Base-by-base conservation (phyloP, 192 early-diverging fungal species). In the Coemansia sp. region DNA sequence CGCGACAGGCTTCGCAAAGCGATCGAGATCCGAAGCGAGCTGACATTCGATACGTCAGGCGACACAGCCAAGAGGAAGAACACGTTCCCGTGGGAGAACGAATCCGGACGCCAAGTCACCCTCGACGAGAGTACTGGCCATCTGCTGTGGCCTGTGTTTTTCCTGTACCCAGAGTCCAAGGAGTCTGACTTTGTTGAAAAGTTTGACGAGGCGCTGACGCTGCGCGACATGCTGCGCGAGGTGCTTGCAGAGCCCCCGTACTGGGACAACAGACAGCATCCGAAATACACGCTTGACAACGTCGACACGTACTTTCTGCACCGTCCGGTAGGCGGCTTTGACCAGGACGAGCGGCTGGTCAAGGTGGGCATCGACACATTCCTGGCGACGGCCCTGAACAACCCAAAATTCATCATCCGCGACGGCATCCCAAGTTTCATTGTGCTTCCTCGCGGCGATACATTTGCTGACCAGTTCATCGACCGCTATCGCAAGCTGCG, bases 81-180 rank as follows among this genome's bases (percentile, higher is more conserved):
- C 24, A 23, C 23, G 9, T 21, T 67, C 57, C 45, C 68, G 15
- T 85, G 84, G 84, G 76, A 85, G 44, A 73, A 65, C 58, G 62
- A 71, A 41, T 72, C 67, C 6, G 73, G 72, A 55, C 76, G 90
- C 72, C 83, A 83, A 66, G 80, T 91, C 21, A 63, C 85, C 46
- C 71, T 94, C 52, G 85, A 90, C 59, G 61, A 67, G 18, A 65
- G 76, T 20, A 85, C 86, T 0, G 85, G 87, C 21, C 85, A 82
- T 21, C 69, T 99, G 15, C 81, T 87, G 9, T 90, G 90, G 85
- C 98, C 98, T 0, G 93, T 94, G 6, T 82, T 94, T 35, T 94
- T 99, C 62, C 75, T 98, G 72, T 99, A 99, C 73, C 98, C 98
- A 24, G 95, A 99, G 78, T 80, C 90, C 68, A 90, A 90, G 64